Base-by-base conservation (phyloP, 192 early-diverging fungal genomes). In the Entomortierella lignicola region DNA sequence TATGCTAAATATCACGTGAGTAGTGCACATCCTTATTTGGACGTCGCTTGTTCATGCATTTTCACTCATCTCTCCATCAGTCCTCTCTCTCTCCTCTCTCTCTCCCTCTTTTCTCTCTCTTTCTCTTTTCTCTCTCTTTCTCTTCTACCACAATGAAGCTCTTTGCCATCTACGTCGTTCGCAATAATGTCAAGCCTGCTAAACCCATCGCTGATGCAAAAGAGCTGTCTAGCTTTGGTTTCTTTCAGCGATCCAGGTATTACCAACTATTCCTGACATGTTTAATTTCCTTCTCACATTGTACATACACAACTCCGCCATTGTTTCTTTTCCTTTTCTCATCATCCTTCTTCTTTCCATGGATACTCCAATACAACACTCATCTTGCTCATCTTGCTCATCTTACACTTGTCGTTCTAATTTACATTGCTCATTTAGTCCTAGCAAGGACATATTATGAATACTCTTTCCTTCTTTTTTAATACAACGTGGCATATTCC, bases 161-260 rank as follows among this genome's bases (percentile, higher is more conserved):
- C 54, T 89, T 70, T 51, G 75, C 82, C 25, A 83, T 89, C 69
- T 65, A 66, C 30, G 60, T 89, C 29, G 54, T 89, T 44, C 71
- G 55, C 52, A 85, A 84, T 39, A 73, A 82, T 53, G 66, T 58
- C 69, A 71, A 74, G 55, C 82, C 83, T 32, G 84, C 84, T 42
- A 72, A 83, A 52, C 72, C 90, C 30, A 75, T 95, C 59, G 84
- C 89, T 17, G 77, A 87, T 13, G 91, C 89, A 63, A 90, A 84
- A 48, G 93, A 98, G 66, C 77, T 98, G 26, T 77, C 89, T 47
- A 86, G 88, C 55, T 97, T 95, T 77, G 89, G 92, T 48, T 96
- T 90, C 84, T 97, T 98, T 71, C 91, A 95, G 81, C 90, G 94
- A 27, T 87, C 91, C 42, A 92, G 90, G 93, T 92, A 47, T 47